Evolutionary conservation across 768 basidiomycete species (phyloP).

Genomic region (Gautieria morchelliformis): DNA sequence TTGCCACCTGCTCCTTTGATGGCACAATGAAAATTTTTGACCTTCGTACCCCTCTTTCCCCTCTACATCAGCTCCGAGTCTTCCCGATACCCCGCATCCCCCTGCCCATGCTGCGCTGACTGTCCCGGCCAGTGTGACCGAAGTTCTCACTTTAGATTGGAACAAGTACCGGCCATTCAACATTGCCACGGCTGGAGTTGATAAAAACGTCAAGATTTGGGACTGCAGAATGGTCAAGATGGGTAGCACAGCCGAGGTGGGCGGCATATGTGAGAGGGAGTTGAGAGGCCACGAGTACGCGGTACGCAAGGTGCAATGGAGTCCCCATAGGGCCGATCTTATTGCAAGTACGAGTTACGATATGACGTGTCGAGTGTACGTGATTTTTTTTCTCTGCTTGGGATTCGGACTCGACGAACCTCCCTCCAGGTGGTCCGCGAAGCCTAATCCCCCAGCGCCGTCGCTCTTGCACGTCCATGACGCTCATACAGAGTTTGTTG

Average conservation of each 20-base stretch:
- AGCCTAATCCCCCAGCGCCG: conserved; percentile 43
- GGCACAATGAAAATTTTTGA: conserved; percentile 83
- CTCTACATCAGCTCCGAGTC: conserved; percentile 27
- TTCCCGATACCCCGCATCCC: conserved; percentile 48
- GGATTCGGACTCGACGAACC: conserved; percentile 8
- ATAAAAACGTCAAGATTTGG: conserved; percentile 50
- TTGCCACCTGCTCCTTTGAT: conserved; percentile 82
- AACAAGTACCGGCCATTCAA: conserved; percentile 79
- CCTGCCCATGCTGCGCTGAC: conserved; percentile 65
- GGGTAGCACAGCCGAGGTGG: conserved; percentile 41
- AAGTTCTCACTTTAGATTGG: conserved; percentile 81
- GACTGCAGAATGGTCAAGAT: conserved; percentile 78
- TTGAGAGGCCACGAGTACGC: conserved; percentile 85
- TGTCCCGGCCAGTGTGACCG: conserved; percentile 66
- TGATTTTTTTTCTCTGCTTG: conserved; percentile 12
- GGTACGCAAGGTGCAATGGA: conserved; percentile 83
- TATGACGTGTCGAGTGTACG: conserved; percentile 90
- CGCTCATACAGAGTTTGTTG: conserved; percentile 90
- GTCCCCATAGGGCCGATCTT: conserved; percentile 24
- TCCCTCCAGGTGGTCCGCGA: conserved; percentile 46
- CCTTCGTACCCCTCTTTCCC: conserved; percentile 17
- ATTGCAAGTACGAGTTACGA: conserved; percentile 68
- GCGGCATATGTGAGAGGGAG: conserved; percentile 60
- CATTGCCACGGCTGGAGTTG: conserved; percentile 23
- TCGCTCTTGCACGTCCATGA: conserved; percentile 62